Evolutionary conservation across 140 eudicot genomes (phyloP).

Genomic region (Anethum foeniculum): DNA sequence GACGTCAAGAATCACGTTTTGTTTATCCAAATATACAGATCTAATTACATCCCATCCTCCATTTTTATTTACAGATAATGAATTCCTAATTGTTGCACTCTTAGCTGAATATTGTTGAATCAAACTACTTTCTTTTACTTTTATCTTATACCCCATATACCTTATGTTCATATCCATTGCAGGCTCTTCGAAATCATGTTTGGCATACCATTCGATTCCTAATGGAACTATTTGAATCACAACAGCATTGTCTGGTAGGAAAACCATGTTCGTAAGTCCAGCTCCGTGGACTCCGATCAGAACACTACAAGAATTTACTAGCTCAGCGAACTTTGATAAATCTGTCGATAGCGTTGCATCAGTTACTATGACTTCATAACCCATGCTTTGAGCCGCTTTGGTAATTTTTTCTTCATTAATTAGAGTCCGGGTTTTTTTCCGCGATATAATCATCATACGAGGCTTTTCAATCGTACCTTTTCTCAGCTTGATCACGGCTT

Average conservation of each 20-base stretch:
- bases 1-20: conserved; percentile 48
- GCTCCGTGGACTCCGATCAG: conserved; percentile 70
- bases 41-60: conserved; percentile 43
- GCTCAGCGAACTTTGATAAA: conserved; percentile 28
- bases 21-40: conserved; percentile 34
- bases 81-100: conserved; percentile 36
- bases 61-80: conserved; percentile 22
- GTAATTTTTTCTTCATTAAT: conserved; percentile 30
- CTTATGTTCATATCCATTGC: conserved; percentile 44
- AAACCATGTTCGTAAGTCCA: conserved; percentile 57
- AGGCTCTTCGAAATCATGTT: conserved; percentile 39
- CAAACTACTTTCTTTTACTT: conserved; percentile 44
- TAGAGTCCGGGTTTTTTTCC: conserved; percentile 32
- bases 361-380: conserved; percentile 38
- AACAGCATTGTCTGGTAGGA: conserved; percentile 50
- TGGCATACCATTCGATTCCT: conserved; percentile 34
- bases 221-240: conserved; percentile 48
- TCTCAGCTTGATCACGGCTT: conserved; percentile 13
- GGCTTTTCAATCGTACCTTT: conserved; percentile 17
- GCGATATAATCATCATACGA: conserved; percentile 45
- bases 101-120: conserved; percentile 31
- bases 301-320: conserved; percentile 63
- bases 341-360: conserved; percentile 26
- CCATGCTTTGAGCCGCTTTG: conserved; percentile 29
- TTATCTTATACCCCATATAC: conserved; percentile 45